Conservation (phyloP, 1,284 basidiomycete genomes). For the Ganoderma multipileum region DNA sequence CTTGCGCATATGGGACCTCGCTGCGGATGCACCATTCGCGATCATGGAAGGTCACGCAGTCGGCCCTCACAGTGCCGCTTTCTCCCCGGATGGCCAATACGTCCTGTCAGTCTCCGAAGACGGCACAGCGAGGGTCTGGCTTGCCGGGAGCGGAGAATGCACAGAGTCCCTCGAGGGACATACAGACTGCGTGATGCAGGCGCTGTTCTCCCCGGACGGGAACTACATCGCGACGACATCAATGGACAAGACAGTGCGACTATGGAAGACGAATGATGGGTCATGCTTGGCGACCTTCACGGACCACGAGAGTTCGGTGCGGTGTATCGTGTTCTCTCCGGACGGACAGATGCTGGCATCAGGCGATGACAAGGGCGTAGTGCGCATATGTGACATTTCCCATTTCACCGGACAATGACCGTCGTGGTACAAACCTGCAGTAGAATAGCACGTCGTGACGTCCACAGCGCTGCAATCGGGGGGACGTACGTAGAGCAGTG, state of each 20-base stretch:
- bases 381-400: neutral
- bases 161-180: neutral
- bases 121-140: neutral
- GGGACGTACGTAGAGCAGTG: neutral
- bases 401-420: neutral
- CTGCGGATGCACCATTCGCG: too few relatives aligned
- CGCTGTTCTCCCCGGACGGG: neutral
- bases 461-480: neutral
- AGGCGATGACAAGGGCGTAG: neutral
- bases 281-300: neutral
- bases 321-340: neutral
- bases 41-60: too few relatives aligned
- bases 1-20: too few relatives aligned
- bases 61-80: too few relatives aligned
- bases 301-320: neutral
- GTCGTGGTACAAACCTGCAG: neutral
- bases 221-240: constrained; percentile 1
- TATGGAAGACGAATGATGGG: neutral
- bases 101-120: neutral
- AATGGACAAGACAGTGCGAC: neutral
- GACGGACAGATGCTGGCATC: neutral
- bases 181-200: neutral
- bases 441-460: neutral
- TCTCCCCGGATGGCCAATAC: too few relatives aligned
- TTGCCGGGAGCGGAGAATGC: neutral